These are phyloP conservation scores for Blumeria graminis DNA, from an alignment of 2,329 filamentous ascomycete species.

Conservation along the genomic window DNA sequence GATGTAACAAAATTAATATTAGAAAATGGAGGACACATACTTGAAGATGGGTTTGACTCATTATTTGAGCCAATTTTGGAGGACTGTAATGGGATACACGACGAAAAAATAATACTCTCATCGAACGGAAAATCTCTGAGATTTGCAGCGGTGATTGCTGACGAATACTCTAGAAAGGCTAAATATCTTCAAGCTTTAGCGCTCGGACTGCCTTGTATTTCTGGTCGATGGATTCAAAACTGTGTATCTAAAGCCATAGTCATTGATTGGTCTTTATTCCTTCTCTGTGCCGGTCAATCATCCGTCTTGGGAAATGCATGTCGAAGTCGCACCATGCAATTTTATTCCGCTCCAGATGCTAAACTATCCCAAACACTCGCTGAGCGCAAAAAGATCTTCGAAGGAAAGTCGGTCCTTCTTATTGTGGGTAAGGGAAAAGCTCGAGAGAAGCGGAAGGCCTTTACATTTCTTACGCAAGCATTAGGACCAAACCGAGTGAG, in stretches of 20 bases:
- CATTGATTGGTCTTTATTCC: slow-evolving; percentile 55
- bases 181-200: slow-evolving; percentile 94
- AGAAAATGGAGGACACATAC: slow-evolving; percentile 45
- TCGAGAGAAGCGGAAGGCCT: slow-evolving; percentile 42
- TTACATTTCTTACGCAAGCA: slow-evolving; percentile 57
- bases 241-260: slow-evolving; percentile 38
- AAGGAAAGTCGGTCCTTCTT: slow-evolving; percentile 42
- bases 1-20: slow-evolving; percentile 39
- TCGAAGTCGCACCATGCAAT: slow-evolving; percentile 42
- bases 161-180: slow-evolving; percentile 60
- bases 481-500: slow-evolving; percentile 46
- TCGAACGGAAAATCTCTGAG: slow-evolving; percentile 29
- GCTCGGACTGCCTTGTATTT: slow-evolving; percentile 66
- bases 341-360: slow-evolving; percentile 33
- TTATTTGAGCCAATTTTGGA: slow-evolving; percentile 30
- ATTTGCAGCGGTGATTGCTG: slow-evolving; percentile 69
- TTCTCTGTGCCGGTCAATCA: slow-evolving; percentile 68
- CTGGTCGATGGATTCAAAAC: slow-evolving; percentile 54
- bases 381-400: slow-evolving; percentile 36
- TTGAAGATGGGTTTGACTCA: slow-evolving; percentile 56
- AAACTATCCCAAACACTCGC: slow-evolving; percentile 32
- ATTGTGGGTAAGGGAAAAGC: slow-evolving; percentile 39
- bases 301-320: slow-evolving; percentile 51
- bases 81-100: background rate
- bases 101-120: slow-evolving; percentile 26